A percentile compares a stretch with the other conserved stretches of the same genome.
phyloP scores from a whole-genome alignment of 768 basidiomycete species.

The Heimioporus sp. region DNA sequence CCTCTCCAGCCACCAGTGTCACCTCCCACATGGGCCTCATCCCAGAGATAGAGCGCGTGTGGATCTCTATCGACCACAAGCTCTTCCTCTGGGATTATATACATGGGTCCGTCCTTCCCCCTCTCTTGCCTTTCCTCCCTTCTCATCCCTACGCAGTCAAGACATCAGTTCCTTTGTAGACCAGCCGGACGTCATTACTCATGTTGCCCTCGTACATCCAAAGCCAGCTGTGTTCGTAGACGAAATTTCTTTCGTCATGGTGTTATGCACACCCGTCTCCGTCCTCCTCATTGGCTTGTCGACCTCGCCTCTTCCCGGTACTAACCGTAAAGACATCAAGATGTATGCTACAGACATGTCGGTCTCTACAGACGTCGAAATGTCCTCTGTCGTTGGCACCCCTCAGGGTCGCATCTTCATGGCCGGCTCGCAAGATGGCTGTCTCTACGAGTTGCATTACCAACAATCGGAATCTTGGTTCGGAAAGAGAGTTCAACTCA shows the following conservation, averaged over 20 bases:
- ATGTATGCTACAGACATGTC: conserved; percentile 89
- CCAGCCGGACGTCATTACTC: conserved; percentile 84
- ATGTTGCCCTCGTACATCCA: conserved; percentile 86
- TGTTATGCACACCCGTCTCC: conserved; percentile 85
- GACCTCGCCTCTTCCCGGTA: conserved; percentile 38
- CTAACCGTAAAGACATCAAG: conserved; percentile 69
- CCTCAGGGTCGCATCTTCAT: conserved; percentile 88
- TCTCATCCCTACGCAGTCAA: conserved; percentile 47
- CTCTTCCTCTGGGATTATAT: conserved; percentile 96
- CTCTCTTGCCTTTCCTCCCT: not conserved
- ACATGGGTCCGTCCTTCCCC: conserved; percentile 65
- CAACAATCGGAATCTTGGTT: conserved; percentile 92
- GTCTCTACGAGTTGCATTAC: conserved; percentile 90
- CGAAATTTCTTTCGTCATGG: conserved; percentile 83
- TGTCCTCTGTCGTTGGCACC: conserved; percentile 81
- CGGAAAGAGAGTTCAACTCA: conserved; percentile 76
- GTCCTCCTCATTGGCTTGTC: conserved; percentile 85
- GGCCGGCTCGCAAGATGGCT: conserved; percentile 81
- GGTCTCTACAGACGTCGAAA: conserved; percentile 75
- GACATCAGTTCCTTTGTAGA: conserved; percentile 92
- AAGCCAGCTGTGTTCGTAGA: conserved; percentile 88
- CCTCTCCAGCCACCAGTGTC: conserved; percentile 55
- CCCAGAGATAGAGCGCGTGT: conserved; percentile 90
- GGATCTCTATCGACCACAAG: conserved; percentile 93
- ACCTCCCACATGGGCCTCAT: conserved; percentile 87